Percentiles rank a stretch among this genome's conserved stretches.
These are phyloP conservation scores for Jackrogersella multiformis DNA, from an alignment of 495 filamentous ascomycete species.

Conservation along the genomic window DNA sequence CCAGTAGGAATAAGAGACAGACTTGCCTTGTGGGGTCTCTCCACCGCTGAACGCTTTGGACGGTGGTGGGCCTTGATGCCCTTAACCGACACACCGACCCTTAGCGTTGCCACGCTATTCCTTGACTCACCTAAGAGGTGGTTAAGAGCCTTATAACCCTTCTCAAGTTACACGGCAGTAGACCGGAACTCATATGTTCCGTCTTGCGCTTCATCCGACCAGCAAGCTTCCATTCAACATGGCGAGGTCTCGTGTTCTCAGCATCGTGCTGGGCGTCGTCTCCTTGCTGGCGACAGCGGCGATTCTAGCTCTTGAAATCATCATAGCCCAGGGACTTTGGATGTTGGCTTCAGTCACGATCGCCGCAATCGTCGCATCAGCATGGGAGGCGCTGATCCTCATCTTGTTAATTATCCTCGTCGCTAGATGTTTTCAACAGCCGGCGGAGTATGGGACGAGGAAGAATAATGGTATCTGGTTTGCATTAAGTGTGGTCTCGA, in stretches of 20 bases:
- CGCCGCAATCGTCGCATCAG: slow-evolving; percentile 49
- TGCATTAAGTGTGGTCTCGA: slow-evolving; percentile 47
- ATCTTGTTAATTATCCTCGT: slow-evolving; percentile 43
- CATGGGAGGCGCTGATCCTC: slow-evolving; percentile 49
- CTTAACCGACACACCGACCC: slow-evolving; percentile 33
- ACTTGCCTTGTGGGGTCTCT: not conserved
- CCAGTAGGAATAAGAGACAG: not conserved
- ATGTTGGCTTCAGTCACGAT: slow-evolving; percentile 42
- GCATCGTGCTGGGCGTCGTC: slow-evolving; percentile 49
- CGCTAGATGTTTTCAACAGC: slow-evolving; percentile 35
- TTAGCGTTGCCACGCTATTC: slow-evolving; percentile 15
- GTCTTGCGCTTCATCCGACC: slow-evolving; percentile 14
- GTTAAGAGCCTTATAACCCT: slow-evolving; percentile 5
- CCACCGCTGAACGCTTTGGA: slow-evolving; percentile 14
- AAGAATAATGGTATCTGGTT: slow-evolving; percentile 49
- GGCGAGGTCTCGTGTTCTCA: slow-evolving; percentile 47
- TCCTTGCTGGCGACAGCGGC: slow-evolving; percentile 54
- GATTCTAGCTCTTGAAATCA: slow-evolving; percentile 50
- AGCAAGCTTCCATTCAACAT: slow-evolving; percentile 38
- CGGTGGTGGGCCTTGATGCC: slow-evolving; percentile 42
- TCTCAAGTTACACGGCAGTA: not conserved
- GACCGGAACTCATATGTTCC: slow-evolving; percentile 8
- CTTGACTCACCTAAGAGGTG: slow-evolving; percentile 11
- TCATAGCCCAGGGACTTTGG: slow-evolving; percentile 51
- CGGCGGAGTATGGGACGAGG: slow-evolving; percentile 32